A percentile compares a stretch with the other conserved stretches of the same genome.
Evolutionary conservation across 2,329 filamentous ascomycete species (phyloP).

Genomic region (Ophioceras dolichostomum): DNA sequence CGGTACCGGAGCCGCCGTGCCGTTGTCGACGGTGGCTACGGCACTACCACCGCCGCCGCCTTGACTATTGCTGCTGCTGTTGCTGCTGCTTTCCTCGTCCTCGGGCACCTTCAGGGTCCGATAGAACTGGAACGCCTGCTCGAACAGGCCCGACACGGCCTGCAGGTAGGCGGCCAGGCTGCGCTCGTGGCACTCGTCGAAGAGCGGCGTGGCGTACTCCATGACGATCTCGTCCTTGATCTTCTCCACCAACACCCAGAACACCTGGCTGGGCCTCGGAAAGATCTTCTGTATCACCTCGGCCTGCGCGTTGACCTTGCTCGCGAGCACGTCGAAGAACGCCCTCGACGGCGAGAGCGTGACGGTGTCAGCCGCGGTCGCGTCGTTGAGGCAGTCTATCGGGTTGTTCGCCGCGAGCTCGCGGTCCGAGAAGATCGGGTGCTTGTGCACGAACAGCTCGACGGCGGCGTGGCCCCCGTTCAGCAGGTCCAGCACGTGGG

Average conservation of each 20-base stretch:
- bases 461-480: constrained; percentile 70
- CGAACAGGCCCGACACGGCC: constrained; percentile 77
- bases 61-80: constrained; percentile 24
- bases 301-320: constrained; percentile 71
- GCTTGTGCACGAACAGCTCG: constrained; percentile 80
- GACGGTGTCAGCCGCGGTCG: constrained; percentile 46
- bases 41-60: too few species aligned
- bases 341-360: constrained; percentile 66
- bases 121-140: constrained; percentile 70
- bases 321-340: constrained; percentile 67
- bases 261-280: constrained; percentile 54
- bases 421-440: constrained; percentile 67
- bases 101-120: constrained; percentile 57
- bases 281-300: constrained; percentile 75
- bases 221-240: constrained; percentile 73
- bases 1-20: too few species aligned
- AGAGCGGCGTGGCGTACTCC: constrained; percentile 74
- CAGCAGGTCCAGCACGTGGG: constrained; percentile 68
- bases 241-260: constrained; percentile 70
- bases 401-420: constrained; percentile 56
- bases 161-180: constrained; percentile 70
- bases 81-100: constrained; percentile 21
- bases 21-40: too few species aligned
- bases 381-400: constrained; percentile 68
- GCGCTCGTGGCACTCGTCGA: constrained; percentile 74